Base-by-base conservation (phyloP, 176 grass and related monocot genomes). In the Juncus effusus region DNA sequence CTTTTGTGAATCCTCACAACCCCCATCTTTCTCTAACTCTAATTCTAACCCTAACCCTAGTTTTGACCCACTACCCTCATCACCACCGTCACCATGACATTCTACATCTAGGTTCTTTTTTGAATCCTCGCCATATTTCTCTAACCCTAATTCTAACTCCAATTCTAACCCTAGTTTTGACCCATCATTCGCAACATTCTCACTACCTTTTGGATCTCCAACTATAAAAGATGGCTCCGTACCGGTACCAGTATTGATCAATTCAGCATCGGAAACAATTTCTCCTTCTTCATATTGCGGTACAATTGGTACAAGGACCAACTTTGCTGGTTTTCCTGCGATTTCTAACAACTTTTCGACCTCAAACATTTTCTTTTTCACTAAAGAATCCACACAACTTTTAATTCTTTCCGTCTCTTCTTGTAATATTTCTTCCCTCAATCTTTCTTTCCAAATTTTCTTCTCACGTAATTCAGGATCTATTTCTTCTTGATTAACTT, bases 381-480 rank as follows among this genome's bases (percentile, higher is more conserved):
- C 55, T 60, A 57, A 40, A 42, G 38, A 59, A 13, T 72, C 54
- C 3, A 59, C 38, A 13, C 12, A 60, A 4, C 58, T 59, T 14
- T 42, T 35, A 6, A 72, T 72, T 60, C 54, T 56, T 52, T 72
- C 15, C 38, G 56, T 72, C 40, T 72, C 69, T 72, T 72, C 69
- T 56, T 58, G 54, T 16, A 60, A 35, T 59, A 72, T 72, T 56
- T 72, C 54, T 40, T 60, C 13, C 52, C 69, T 72, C 9, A 72
- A 14, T 59, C 16, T 72, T 16, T 72, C 54, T 42, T 72, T 72
- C 69, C 69, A 72, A 11, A 72, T 3, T 59, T 72, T 14, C 42
- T 13, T 72, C 54, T 72, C 69, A 3, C 6, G 13, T 19, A 42
- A 28, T 71, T 38, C 52, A 2, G 3, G 8, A 6, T 10, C 4